phyloP scores from a whole-genome alignment of 108 stramenopile genomes.

The Skeletonema costatum region DNA sequence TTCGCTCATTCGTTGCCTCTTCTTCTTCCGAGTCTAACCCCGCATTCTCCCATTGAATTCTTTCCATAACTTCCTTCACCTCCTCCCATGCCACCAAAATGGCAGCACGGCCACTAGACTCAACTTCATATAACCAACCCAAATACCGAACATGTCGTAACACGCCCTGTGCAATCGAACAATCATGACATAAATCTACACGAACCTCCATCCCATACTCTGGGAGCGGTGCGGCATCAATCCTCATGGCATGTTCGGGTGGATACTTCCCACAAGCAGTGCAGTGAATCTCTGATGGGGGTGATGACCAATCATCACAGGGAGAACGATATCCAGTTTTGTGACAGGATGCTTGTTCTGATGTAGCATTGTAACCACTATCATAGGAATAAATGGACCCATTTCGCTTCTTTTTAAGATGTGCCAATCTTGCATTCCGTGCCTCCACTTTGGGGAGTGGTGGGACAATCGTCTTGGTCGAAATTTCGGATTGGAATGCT shows the following conservation, averaged over 20 bases:
- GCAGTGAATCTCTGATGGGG: slow-evolving; percentile 41
- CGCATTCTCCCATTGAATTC: slow-evolving; percentile 11
- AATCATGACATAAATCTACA: slow-evolving; percentile 63
- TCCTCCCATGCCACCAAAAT: slow-evolving; percentile 40
- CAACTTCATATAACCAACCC: slow-evolving; percentile 55
- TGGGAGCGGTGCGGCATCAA: slow-evolving; percentile 60
- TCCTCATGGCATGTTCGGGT: slow-evolving; percentile 47
- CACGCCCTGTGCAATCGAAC: slow-evolving; percentile 69
- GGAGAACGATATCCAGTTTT: slow-evolving; percentile 49
- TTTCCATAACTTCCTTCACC: slow-evolving; percentile 23
- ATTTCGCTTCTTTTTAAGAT: slow-evolving; percentile 3
- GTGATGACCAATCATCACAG: slow-evolving; percentile 32
- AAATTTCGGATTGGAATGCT: slow-evolving; percentile 27
- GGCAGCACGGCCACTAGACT: slow-evolving; percentile 63
- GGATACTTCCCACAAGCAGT: slow-evolving; percentile 40
- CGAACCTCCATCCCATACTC: slow-evolving; percentile 80
- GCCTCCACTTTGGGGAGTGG: slow-evolving; percentile 35
- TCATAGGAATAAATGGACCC: not conserved
- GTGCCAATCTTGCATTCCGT: slow-evolving; percentile 18
- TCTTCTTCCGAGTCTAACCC: not conserved
- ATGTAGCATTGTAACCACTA: not conserved
- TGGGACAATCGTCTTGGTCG: slow-evolving; percentile 21
- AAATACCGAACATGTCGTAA: slow-evolving; percentile 64
- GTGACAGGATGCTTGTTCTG: not conserved
- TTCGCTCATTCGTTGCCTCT: not conserved